Conservation (phyloP, 495 filamentous ascomycete species). For the Penicillium crystallinum region DNA sequence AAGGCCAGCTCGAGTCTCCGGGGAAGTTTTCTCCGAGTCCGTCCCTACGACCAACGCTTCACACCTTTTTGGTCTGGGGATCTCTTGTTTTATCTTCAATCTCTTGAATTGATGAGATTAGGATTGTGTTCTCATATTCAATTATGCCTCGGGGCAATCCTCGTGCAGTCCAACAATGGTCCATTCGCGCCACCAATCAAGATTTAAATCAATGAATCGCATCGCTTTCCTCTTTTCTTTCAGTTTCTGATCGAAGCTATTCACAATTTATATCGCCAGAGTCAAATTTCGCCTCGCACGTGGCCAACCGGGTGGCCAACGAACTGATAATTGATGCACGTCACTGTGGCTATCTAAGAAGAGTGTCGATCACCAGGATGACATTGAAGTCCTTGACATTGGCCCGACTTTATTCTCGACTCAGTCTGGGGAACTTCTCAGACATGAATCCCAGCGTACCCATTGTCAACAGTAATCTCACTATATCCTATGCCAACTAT, state of each 20-base stretch:
- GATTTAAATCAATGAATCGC: too few species aligned
- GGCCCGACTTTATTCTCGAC: too few species aligned
- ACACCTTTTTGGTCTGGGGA: neutral
- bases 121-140: neutral
- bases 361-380: neutral
- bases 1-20: conserved; percentile 32
- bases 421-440: too few species aligned
- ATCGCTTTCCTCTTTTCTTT: too few species aligned
- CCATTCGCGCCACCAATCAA: too few species aligned
- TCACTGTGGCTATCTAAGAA: neutral
- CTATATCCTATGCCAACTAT: too few species aligned
- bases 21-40: conserved; percentile 29
- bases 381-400: neutral
- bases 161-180: too few species aligned
- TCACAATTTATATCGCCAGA: neutral
- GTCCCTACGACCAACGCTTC: neutral
- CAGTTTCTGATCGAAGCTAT: too few species aligned
- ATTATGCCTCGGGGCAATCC: too few species aligned
- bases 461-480: too few species aligned
- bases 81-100: neutral
- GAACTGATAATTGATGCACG: neutral
- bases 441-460: too few species aligned
- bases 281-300: neutral
- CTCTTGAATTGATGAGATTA: neutral
- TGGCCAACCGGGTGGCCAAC: conserved; percentile 1